Conservation (phyloP, 306 rosid species). For the Rosa multiflora region DNA sequence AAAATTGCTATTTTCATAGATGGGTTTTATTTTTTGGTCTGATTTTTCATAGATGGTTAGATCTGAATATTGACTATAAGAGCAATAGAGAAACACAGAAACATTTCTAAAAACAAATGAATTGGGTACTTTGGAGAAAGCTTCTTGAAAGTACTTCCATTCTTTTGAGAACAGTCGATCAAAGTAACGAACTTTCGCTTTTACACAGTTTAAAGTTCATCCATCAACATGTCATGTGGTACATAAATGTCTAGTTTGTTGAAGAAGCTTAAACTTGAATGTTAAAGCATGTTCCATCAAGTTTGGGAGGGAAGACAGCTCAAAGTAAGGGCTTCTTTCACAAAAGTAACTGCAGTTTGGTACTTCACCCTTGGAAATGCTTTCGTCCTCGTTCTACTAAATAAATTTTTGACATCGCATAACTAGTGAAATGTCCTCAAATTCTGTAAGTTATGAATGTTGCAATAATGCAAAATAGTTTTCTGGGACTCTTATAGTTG, state of each 20-base stretch:
- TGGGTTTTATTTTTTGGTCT: background rate
- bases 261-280: background rate
- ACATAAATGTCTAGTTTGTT: background rate
- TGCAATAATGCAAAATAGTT: slow-evolving; percentile 16
- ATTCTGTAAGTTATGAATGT: slow-evolving; percentile 24
- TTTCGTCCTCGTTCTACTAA: background rate
- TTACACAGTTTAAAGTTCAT: slow-evolving; percentile 24
- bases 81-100: background rate
- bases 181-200: slow-evolving; percentile 19
- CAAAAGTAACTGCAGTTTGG: background rate
- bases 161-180: slow-evolving; percentile 10
- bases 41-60: background rate
- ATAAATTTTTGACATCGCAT: background rate
- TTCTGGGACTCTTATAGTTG: background rate
- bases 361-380: background rate
- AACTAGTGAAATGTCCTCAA: slow-evolving; percentile 25
- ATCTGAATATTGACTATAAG: background rate
- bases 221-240: background rate
- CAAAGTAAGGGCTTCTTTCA: background rate
- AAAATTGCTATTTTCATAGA: background rate
- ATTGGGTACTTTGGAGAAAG: background rate
- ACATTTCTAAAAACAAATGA: background rate
- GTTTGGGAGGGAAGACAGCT: background rate
- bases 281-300: background rate
- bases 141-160: slow-evolving; percentile 3